Evolutionary conservation across 2,329 filamentous ascomycete species (phyloP), one percentile per base, ranked within the genome.

Genomic region (Chaetomium strumarium): DNA sequence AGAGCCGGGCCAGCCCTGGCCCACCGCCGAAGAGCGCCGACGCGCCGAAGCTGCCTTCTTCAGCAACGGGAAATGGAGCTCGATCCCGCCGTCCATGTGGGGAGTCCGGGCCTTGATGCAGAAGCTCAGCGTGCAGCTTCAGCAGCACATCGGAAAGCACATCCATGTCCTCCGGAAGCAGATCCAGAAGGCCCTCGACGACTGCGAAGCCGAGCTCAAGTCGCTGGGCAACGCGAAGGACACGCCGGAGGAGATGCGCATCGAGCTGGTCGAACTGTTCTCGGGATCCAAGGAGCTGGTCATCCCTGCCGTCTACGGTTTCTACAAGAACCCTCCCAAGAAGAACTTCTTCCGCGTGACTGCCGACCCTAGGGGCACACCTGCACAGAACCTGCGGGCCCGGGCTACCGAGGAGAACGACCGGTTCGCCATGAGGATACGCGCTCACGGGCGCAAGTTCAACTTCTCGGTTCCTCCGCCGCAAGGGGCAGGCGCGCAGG

Each of bases 311-410:
- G 73, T 78, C 24, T 75, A 78, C 49, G 76, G 75, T 46, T 77
- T 76, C 66, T 78, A 78, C 70, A 78, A 78, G 68, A 78, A 78
- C 54, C 75, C 75, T 0, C 74, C 76, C 14, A 73, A 73, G 52
- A 75, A 76, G 60, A 70, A 67, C 49, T 78, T 78, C 66, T 78
- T 78, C 61, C 69, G 75, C 7, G 68, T 74, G 9, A 74, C 75
- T 11, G 75, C 74, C 2, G 73, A 70, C 40, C 72, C 75, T 12
- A 72, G 73, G 53, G 76, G 75, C 20, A 78, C 75, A 0, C 76
- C 75, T 0, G 70, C 75, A 0, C 75, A 77, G 51, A 77, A 78
- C 58, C 67, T 78, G 7, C 72, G 75, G 7, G 76, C 75, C 3
- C 72, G 76, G 2, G 74, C 75, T 7, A 70, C 74, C 5, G 75